Evolutionary conservation across 768 basidiomycete genomes (phyloP), one percentile per base, ranked within the genome.

Genomic region (Exsudoporus frostii): DNA sequence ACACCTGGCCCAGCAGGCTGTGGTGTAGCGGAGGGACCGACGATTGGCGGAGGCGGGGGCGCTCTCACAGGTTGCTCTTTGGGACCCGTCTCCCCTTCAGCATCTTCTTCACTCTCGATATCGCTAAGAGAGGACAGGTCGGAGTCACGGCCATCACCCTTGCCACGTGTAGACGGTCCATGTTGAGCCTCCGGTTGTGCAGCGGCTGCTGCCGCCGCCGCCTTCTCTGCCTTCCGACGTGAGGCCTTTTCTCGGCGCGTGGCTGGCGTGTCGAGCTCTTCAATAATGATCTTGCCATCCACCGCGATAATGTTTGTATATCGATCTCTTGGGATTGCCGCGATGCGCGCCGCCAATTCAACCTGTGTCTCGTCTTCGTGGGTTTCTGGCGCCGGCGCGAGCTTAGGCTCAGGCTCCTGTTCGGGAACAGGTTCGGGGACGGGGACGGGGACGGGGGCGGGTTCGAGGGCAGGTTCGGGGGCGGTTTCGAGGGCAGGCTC

Each of bases 251-350:
- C 76, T 45, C 79, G 76, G 5, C 88, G 80, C 37, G 80, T 84
- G 4, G 78, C 78, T 33, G 88, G 88, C 6, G 88, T 85, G 61
- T 89, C 88, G 22, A 90, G 73, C 54, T 82, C 81, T 62, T 90
- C 87, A 51, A 90, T 79, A 50, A 88, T 79, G 43, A 85, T 75
- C 51, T 70, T 75, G n/a, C 79, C 79, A 40, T 72, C 71, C n/a
- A 77, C 70, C 8, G 65, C 54, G 39, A 66, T 57, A 6, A 70
- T 59, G 22, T 65, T 69, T 17, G 65, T 65, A 22, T 69, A 61
- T n/a, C 48, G 67, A 41, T 71, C 67, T 55, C 59, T 62, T 15
- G 64, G 58, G 29, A 60, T 68, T 38, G 55, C 59, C 52, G 56
- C 64, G 37, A 65, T 60, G 32, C 68, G 69, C 7, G 69, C 69